Conservation (phyloP, 805 yeast genomes). For the Ogataea pini region DNA sequence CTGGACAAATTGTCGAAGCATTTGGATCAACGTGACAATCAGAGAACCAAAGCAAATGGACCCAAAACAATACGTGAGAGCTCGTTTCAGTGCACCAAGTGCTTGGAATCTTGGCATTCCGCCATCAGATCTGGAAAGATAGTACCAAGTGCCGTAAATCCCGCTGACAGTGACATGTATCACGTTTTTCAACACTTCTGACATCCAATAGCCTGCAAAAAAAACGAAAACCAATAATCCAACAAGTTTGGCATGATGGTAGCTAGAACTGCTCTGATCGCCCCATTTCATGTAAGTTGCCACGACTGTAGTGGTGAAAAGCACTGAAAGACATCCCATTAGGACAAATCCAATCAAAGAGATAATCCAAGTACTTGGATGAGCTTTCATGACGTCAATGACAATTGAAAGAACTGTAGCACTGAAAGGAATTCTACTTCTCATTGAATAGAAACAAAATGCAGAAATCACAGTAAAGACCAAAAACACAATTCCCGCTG, state of each 20-base stretch:
- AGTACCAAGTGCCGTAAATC: slow-evolving; percentile 92
- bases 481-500: slow-evolving; percentile 69
- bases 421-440: slow-evolving; percentile 31
- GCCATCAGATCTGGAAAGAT: slow-evolving; percentile 52
- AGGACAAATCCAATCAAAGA: slow-evolving; percentile 41
- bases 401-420: slow-evolving; percentile 37
- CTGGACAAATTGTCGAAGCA: slow-evolving; percentile 55
- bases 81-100: slow-evolving; percentile 71
- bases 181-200: slow-evolving; percentile 79
- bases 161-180: slow-evolving; percentile 84
- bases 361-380: slow-evolving; percentile 66
- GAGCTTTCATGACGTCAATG: slow-evolving; percentile 68
- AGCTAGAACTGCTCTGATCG: slow-evolving; percentile 15
- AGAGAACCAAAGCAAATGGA: slow-evolving; percentile 81
- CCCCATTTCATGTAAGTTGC: slow-evolving; percentile 79
- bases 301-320: slow-evolving; percentile 68
- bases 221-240: slow-evolving; percentile 70
- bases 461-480: slow-evolving; percentile 22
- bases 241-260: slow-evolving; percentile 24
- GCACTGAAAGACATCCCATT: slow-evolving; percentile 61
- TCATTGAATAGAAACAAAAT: slow-evolving; percentile 20
- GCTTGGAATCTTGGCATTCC: slow-evolving; percentile 78
- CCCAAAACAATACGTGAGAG: slow-evolving; percentile 84
- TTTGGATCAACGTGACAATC: slow-evolving; percentile 73
- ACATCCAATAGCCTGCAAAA: slow-evolving; percentile 80